Conservation (phyloP, 1,284 basidiomycete genomes). For the Papiliotrema nemorosa region DNA sequence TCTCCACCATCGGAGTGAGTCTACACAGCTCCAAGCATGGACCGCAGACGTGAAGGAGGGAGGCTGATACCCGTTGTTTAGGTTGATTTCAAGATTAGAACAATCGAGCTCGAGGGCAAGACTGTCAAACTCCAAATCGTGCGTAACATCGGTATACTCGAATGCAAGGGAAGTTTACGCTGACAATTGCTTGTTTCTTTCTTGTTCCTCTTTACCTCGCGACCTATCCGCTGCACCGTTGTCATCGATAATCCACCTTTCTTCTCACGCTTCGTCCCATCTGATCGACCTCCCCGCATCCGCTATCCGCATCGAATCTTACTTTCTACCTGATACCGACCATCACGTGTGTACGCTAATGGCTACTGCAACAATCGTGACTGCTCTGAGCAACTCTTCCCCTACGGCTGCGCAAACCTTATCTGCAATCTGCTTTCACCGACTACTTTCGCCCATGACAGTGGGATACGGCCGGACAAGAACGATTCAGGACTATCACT, state of each 20-base stretch:
- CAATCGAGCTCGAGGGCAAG: slow-evolving; percentile 99
- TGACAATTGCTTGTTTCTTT: slow-evolving; percentile 12
- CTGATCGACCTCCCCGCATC: too few species aligned
- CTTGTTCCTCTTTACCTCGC: neutral
- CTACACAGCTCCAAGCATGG: neutral
- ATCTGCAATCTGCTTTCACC: neutral
- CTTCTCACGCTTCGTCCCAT: too few species aligned
- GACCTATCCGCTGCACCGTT: too few species aligned
- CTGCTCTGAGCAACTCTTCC: neutral
- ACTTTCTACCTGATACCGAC: too few species aligned
- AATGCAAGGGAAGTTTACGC: slow-evolving; percentile 13
- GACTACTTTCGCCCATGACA: slow-evolving; percentile 43
- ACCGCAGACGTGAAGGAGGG: too few species aligned
- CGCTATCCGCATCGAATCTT: too few species aligned
- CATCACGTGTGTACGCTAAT: too few species aligned
- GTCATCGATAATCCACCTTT: too few species aligned
- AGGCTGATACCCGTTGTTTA: slow-evolving; percentile 7
- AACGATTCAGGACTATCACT: slow-evolving; percentile 96
- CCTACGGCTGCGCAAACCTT: neutral
- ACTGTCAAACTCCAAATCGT: slow-evolving; percentile 99
- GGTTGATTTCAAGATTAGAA: slow-evolving; percentile 99
- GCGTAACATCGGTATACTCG: slow-evolving; percentile 44
- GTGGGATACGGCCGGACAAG: slow-evolving; percentile 99
- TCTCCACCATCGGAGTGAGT: slow-evolving; percentile 87
- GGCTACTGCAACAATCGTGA: too few species aligned